phyloP scores from a whole-genome alignment of 202 grass and related monocot genomes.

The Elaeis oleifera region DNA sequence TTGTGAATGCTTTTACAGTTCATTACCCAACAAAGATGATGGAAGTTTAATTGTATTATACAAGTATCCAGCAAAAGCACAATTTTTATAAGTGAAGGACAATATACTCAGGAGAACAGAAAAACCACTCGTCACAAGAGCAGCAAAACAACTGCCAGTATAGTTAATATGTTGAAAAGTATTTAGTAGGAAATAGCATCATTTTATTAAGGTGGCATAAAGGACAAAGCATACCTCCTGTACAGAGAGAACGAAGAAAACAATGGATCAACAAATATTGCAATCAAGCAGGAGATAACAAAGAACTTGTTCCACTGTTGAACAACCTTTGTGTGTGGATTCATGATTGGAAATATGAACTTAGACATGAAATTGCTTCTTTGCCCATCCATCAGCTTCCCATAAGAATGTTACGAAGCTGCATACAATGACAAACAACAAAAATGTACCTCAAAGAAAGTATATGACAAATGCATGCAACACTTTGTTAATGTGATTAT shows the following conservation, averaged over 20 bases:
- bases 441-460: conserved; percentile 11
- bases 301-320: conserved; percentile 95
- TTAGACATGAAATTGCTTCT: conserved; percentile 40
- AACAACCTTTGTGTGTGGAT: conserved; percentile 69
- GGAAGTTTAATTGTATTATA: too few relatives aligned
- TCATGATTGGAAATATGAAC: conserved; percentile 66
- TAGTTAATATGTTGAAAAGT: too few relatives aligned
- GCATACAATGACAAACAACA: conserved; percentile 22
- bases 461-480: conserved; percentile 16
- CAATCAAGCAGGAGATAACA: conserved; percentile 78
- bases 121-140: too few relatives aligned
- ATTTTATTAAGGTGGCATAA: not conserved
- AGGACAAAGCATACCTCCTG: conserved; percentile 40
- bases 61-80: too few relatives aligned
- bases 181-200: too few relatives aligned
- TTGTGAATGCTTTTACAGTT: too few relatives aligned
- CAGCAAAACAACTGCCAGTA: too few relatives aligned
- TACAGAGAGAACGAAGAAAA: conserved; percentile 83
- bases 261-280: conserved; percentile 87
- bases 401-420: conserved; percentile 58
- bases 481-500: not conserved
- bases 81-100: too few relatives aligned
- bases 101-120: too few relatives aligned
- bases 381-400: conserved; percentile 50
- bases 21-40: too few relatives aligned